phyloP scores from a whole-genome alignment of 1,284 basidiomycete species.

The Rhodotorula sp. region DNA sequence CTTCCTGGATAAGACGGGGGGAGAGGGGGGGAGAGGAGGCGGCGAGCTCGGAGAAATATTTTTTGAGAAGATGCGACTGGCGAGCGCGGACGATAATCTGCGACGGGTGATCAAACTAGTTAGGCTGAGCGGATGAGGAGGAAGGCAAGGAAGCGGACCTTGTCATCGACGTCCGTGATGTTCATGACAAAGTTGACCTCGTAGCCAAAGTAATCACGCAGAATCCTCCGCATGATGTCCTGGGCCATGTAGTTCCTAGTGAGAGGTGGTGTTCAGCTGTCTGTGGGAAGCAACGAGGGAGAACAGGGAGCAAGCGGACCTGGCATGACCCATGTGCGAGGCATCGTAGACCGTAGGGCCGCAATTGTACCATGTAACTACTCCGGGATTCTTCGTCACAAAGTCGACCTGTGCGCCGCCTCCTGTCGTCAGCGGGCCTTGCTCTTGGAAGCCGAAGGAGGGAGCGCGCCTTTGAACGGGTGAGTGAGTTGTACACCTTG shows the following conservation, averaged over 20 bases:
- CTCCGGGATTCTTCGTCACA: slow-evolving; percentile 71
- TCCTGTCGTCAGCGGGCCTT: not conserved
- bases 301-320: slow-evolving; percentile 58
- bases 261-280: too few relatives aligned
- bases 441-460: not conserved
- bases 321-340: slow-evolving; percentile 97
- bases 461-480: slow-evolving; percentile 73
- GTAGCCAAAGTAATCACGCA: slow-evolving; percentile 95
- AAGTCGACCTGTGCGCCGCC: slow-evolving; percentile 66
- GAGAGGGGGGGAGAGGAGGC: slow-evolving; percentile 47
- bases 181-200: slow-evolving; percentile 99
- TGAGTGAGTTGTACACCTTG: slow-evolving; percentile 92
- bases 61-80: slow-evolving; percentile 75
- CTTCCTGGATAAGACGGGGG: slow-evolving; percentile 60
- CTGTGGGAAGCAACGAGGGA: not conserved
- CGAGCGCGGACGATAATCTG: slow-evolving; percentile 89
- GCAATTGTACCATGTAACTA: slow-evolving; percentile 75
- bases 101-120: not conserved
- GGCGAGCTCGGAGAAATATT: slow-evolving; percentile 48
- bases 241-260: slow-evolving; percentile 97
- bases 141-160: slow-evolving; percentile 60
- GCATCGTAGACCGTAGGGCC: slow-evolving; percentile 99
- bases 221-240: slow-evolving; percentile 87
- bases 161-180: slow-evolving; percentile 99
- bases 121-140: not conserved